These are phyloP conservation scores for Camellia oleifera DNA, from an alignment of 179 eudicot genomes.

Conservation along the genomic window DNA sequence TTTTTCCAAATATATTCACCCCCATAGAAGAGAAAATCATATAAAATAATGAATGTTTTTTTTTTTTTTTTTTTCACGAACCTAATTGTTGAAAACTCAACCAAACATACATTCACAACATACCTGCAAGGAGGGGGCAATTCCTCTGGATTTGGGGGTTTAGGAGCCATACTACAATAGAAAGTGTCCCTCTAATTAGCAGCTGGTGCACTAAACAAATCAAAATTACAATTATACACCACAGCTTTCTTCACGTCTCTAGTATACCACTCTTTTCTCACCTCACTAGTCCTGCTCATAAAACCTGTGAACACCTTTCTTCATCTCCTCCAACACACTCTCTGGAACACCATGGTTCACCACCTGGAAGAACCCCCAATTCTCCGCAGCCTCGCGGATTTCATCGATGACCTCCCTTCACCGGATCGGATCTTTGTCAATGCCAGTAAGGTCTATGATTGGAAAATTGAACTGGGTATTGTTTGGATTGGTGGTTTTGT, in stretches of 20 bases:
- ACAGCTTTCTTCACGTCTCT: neutral
- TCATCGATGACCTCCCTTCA: neutral
- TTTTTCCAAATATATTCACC: too few species aligned
- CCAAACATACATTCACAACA: too few species aligned
- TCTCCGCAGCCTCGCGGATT: neutral
- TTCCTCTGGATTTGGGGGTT: slow-evolving; percentile 6
- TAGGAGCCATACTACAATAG: neutral
- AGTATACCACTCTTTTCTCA: slow-evolving; percentile 1
- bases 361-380: slow-evolving; percentile 4
- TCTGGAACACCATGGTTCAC: neutral
- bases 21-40: too few species aligned
- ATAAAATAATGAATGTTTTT: too few species aligned
- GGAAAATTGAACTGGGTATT: neutral
- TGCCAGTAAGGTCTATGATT: neutral
- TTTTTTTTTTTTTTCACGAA: too few species aligned
- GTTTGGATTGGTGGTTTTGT: too few species aligned
- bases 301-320: neutral
- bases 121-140: slow-evolving; percentile 11
- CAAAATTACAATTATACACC: neutral
- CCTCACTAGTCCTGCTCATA: neutral
- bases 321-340: slow-evolving; percentile 7
- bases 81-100: too few species aligned
- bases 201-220: neutral
- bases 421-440: neutral
- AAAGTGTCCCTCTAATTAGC: slow-evolving; percentile 15